A percentile compares a stretch with the other conserved stretches of the same genome.
These are phyloP conservation scores for Phialophora expanda DNA, from an alignment of 2,329 filamentous ascomycete genomes.

Conservation along the genomic window DNA sequence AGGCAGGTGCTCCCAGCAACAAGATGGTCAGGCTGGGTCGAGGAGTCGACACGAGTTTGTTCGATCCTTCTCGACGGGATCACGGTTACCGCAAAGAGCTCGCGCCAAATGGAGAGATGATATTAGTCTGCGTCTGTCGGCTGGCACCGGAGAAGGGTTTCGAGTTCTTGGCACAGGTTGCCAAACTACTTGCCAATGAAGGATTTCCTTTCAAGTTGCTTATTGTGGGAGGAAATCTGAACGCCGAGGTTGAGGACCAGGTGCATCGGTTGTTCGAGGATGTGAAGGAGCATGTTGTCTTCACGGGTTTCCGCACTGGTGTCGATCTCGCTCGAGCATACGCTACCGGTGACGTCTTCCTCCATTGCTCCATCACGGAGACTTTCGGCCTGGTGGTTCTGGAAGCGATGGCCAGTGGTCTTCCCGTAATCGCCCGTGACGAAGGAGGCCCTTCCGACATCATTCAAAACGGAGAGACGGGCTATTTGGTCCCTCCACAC, in stretches of 20 bases:
- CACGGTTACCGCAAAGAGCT: conserved; percentile 59
- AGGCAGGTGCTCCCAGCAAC: conserved; percentile 59
- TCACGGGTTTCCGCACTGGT: conserved; percentile 69
- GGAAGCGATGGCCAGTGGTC: conserved; percentile 72
- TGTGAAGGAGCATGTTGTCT: conserved; percentile 64
- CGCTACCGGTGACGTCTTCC: conserved; percentile 70
- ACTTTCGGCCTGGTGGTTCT: conserved; percentile 74
- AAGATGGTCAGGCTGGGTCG: conserved; percentile 68
- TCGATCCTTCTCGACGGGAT: conserved; percentile 61
- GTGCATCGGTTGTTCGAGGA: conserved; percentile 65
- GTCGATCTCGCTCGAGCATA: conserved; percentile 68
- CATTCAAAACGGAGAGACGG: conserved; percentile 63
- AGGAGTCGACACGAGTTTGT: conserved; percentile 68
- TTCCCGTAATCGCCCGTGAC: conserved; percentile 71
- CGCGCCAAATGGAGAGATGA: conserved; percentile 66
- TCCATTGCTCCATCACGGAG: conserved; percentile 74
- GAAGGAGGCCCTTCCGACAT: conserved; percentile 73
- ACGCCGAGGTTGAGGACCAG: conserved; percentile 65
- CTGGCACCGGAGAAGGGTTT: conserved; percentile 74
- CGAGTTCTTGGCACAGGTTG: conserved; percentile 66
- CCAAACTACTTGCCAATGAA: conserved; percentile 57
- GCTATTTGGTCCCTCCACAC: conserved; percentile 65
- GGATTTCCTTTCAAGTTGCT: conserved; percentile 67
- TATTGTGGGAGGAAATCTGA: conserved; percentile 71
- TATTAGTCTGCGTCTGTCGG: conserved; percentile 70